phyloP scores from a whole-genome alignment of 2,329 filamentous ascomycete genomes.

The Setomelanomma holmii region DNA sequence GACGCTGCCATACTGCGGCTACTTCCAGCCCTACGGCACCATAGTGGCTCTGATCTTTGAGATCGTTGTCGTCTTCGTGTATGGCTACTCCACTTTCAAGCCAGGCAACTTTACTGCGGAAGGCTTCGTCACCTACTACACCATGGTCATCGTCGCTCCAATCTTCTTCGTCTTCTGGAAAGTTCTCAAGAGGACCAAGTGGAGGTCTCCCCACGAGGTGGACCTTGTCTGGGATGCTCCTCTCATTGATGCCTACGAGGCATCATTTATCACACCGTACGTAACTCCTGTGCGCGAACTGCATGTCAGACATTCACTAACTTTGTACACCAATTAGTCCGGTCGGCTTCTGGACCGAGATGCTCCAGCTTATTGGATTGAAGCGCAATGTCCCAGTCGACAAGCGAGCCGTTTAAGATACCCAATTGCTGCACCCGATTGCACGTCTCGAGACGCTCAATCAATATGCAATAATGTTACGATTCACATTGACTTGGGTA shows the following conservation, averaged over 20 bases:
- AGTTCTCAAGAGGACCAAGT: conserved; percentile 64
- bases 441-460: not conserved
- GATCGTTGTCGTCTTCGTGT: conserved; percentile 58
- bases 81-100: conserved; percentile 62
- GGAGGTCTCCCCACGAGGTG: conserved; percentile 58
- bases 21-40: conserved; percentile 61
- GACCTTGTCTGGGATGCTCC: conserved; percentile 54
- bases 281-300: too few relatives aligned
- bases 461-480: not conserved
- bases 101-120: conserved; percentile 56
- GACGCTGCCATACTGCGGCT: conserved; percentile 56
- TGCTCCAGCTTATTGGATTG: conserved; percentile 43
- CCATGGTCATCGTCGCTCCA: conserved; percentile 58
- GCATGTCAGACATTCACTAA: too few relatives aligned
- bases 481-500: conserved; percentile 20
- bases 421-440: not conserved
- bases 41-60: conserved; percentile 58
- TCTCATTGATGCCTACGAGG: conserved; percentile 48
- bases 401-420: conserved; percentile 31
- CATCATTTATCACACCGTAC: conserved; percentile 51
- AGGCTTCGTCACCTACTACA: conserved; percentile 63
- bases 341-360: conserved; percentile 45
- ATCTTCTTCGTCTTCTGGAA: conserved; percentile 69
- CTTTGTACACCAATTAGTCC: too few relatives aligned
- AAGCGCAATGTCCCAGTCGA: conserved; percentile 40